A percentile compares a stretch with the other conserved stretches of the same genome.
Conservation (phyloP, 352 stramenopile genomes). For the Phytophthora megakarya region DNA sequence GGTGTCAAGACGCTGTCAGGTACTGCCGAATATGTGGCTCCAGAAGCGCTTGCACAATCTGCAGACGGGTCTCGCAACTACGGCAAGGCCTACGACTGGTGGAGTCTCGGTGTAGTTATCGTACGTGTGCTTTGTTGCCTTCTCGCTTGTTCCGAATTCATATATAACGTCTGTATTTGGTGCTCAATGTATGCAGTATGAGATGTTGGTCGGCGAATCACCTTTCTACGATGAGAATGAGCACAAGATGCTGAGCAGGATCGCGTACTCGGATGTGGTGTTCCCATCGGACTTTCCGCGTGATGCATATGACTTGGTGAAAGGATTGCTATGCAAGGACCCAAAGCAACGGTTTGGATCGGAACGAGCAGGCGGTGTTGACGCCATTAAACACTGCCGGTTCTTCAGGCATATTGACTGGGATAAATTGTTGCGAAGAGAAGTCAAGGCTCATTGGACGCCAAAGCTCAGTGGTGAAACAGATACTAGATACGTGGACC, state of each 20-base stretch:
- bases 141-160: not conserved
- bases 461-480: constrained; percentile 85
- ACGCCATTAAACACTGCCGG: constrained; percentile 68
- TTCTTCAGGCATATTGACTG: constrained; percentile 85
- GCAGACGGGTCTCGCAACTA: constrained; percentile 83
- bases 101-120: constrained; percentile 86
- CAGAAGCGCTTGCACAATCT: constrained; percentile 83
- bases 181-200: constrained; percentile 65
- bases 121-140: constrained; percentile 48
- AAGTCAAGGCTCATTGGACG: constrained; percentile 83
- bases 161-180: constrained; percentile 13
- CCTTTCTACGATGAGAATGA: constrained; percentile 91
- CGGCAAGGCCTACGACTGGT: constrained; percentile 91
- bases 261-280: constrained; percentile 76
- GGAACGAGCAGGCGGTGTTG: constrained; percentile 66
- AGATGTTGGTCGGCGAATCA: constrained; percentile 87
- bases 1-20: constrained; percentile 87
- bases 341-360: constrained; percentile 69
- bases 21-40: constrained; percentile 87
- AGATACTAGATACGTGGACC: constrained; percentile 89
- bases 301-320: constrained; percentile 78
- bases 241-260: constrained; percentile 87
- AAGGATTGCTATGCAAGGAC: constrained; percentile 76
- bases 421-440: constrained; percentile 67
- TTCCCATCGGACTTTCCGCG: constrained; percentile 80